Conservation (phyloP, 768 basidiomycete genomes). For the Cytidiella melzeri region DNA sequence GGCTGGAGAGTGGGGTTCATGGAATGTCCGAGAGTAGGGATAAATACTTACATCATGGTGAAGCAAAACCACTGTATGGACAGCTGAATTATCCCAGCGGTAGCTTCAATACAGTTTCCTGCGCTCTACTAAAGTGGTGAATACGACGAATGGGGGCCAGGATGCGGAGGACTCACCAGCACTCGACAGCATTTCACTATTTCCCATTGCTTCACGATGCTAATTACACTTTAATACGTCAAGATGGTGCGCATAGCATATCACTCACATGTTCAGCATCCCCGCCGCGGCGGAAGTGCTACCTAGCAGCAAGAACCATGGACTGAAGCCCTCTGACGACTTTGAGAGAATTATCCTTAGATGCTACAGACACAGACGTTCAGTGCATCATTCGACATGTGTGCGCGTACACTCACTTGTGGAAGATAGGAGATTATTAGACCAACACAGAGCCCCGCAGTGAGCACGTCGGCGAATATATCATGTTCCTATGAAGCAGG, state of each 20-base stretch:
- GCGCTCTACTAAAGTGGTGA: conserved; percentile 39
- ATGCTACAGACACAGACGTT: conserved; percentile 41
- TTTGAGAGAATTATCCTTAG: conserved; percentile 70
- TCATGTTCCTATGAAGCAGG: conserved; percentile 55
- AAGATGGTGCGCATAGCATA: neutral
- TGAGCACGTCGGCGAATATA: conserved; percentile 61
- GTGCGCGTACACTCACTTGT: conserved; percentile 44
- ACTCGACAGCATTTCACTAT: conserved; percentile 75
- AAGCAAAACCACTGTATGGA: conserved; percentile 81
- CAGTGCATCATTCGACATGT: neutral
- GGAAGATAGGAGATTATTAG: conserved; percentile 80
- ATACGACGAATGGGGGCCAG: neutral
- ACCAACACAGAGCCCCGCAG: conserved; percentile 59
- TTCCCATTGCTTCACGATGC: conserved; percentile 81
- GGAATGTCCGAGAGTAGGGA: neutral
- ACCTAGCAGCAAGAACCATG: conserved; percentile 87
- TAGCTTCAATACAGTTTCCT: conserved; percentile 70
- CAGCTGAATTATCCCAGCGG: conserved; percentile 81
- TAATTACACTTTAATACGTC: conserved; percentile 29
- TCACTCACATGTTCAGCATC: conserved; percentile 74
- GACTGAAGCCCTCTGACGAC: conserved; percentile 87
- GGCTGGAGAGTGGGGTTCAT: conserved; percentile 36
- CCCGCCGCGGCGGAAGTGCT: conserved; percentile 77
- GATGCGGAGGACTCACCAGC: conserved; percentile 45
- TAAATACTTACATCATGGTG: conserved; percentile 63